Evolutionary conservation across 2,329 filamentous ascomycete genomes (phyloP), one percentile per base, ranked within the genome.

Genomic region (Verticillium zaregamsianum): DNA sequence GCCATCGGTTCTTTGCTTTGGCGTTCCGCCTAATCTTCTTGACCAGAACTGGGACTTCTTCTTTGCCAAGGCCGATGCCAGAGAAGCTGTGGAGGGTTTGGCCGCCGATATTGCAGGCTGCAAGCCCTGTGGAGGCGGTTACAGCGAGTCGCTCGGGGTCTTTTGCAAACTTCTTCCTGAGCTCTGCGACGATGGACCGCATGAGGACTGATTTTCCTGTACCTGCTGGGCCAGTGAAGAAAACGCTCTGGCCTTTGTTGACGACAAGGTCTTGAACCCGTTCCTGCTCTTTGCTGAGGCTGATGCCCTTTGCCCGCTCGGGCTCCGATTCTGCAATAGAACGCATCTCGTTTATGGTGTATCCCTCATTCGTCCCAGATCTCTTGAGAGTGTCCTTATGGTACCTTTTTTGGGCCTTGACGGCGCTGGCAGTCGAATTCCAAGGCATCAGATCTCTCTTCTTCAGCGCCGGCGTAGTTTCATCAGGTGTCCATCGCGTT

Each of bases 141-240:
- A 99, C 91, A 5, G 94, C 94, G 54, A 99, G 85, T 61, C 91
- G 85, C 72, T 97, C 95, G 0, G 90, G 87, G 66, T 97, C 92
- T 58, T 85, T 83, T 3, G 77, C 79, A 73, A 90, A 90, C 71
- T 96, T 97, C 65, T 86, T 86, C 63, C 90, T 90, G 58, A 99
- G 73, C 4, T 90, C 87, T 5, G 85, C 79, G 68, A 99, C 98
- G 64, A 98, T 97, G 66, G 96, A 88, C 66, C 93, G 86, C 84
- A 99, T 92, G 62, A 99, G 78, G 4, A 99, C 94, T 1, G 95
- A 99, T 80, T 99, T 99, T 74, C 95, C 95, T 5, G 95, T 97
- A 81, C 90, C 93, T 62, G 95, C 95, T 63, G 95, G 96, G 68
- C 95, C 95, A 1, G 95, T 99, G 74, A 99, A 99, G 79, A 99